Evolutionary conservation across 2,329 filamentous ascomycete genomes (phyloP), one percentile per base, ranked within the genome.

Genomic region (Aspergillus flavus): DNA sequence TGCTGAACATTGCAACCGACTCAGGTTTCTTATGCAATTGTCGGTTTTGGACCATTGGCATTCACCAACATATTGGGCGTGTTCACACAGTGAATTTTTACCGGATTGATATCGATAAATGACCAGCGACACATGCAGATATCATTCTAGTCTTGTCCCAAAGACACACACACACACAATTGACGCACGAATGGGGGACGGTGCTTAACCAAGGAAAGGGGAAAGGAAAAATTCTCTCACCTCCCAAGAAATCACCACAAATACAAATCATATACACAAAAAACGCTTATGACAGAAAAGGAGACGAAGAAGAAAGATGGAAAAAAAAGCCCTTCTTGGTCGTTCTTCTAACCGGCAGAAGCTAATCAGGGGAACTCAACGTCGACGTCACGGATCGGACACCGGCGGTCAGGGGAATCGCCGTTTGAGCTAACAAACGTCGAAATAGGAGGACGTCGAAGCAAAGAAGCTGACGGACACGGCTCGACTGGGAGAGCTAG

Each of bases 361-460:
- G 75, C 73, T 72, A 69, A 72, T 71, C 70, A 76, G 74, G 72
- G 72, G 69, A 69, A 67, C 69, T 66, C 67, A 70, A 72, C 63
- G 74, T 74, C 71, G 71, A 69, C 65, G 64, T 63, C 68, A 69
- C 71, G 72, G 68, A 72, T 73, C 69, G 66, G 72, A 71, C 70
- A 72, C 72, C 72, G 75, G 63, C 63, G 67, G 72, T 67, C 61
- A 58, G 57, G 65, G 68, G 67, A 67, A 63, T 75, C 73, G 73
- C 70, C 75, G 75, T 76, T 76, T 76, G 71, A 77, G 73, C 68
- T 76, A 76, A 76, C 75, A 77, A 76, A 77, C 76, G 76, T 75
- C 75, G 74, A 75, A 64, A 66, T 61, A 65, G 68, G 66, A 68
- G 66, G 67, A 70, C 68, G 74, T 78, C 76, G 71, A 75, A 73